Conservation (phyloP, 2,329 filamentous ascomycete genomes). For the Aureobasidium leucospermi region DNA sequence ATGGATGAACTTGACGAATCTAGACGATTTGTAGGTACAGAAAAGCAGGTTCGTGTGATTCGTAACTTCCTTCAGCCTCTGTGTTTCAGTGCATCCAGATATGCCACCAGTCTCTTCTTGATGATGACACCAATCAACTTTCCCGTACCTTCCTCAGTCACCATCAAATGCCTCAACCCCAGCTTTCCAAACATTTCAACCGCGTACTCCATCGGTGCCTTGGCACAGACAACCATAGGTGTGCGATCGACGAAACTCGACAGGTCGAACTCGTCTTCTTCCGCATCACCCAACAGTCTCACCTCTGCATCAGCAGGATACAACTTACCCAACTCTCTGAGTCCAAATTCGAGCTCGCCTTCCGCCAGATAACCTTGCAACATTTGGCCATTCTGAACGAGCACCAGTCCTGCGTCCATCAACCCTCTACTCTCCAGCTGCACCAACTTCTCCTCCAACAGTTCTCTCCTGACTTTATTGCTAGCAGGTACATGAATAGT, state of each 20-base stretch:
- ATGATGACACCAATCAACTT: conserved; percentile 48
- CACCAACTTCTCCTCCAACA: conserved; percentile 40
- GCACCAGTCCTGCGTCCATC: conserved; percentile 51
- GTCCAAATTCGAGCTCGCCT: conserved; percentile 45
- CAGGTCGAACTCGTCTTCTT: conserved; percentile 37
- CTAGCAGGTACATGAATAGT: conserved; percentile 40
- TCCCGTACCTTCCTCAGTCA: conserved; percentile 46
- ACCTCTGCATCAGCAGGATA: conserved; percentile 30
- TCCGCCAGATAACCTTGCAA: conserved; percentile 51
- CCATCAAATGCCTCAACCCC: conserved; percentile 46
- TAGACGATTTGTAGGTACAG: too few relatives aligned
- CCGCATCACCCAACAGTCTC: conserved; percentile 31
- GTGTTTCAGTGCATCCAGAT: conserved; percentile 39
- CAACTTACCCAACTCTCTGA: conserved; percentile 31
- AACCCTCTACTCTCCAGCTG: conserved; percentile 44
- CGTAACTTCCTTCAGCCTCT: background rate
- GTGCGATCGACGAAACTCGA: conserved; percentile 47
- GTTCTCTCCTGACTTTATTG: conserved; percentile 35
- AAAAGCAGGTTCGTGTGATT: background rate
- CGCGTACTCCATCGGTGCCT: conserved; percentile 51
- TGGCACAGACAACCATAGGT: conserved; percentile 43
- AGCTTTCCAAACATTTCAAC: conserved; percentile 55
- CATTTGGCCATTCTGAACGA: conserved; percentile 42
- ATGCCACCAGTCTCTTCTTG: conserved; percentile 51
- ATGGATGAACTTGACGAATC: too few relatives aligned